Conservation (phyloP, 495 filamentous ascomycete species). For the Penicillium odoratum region DNA sequence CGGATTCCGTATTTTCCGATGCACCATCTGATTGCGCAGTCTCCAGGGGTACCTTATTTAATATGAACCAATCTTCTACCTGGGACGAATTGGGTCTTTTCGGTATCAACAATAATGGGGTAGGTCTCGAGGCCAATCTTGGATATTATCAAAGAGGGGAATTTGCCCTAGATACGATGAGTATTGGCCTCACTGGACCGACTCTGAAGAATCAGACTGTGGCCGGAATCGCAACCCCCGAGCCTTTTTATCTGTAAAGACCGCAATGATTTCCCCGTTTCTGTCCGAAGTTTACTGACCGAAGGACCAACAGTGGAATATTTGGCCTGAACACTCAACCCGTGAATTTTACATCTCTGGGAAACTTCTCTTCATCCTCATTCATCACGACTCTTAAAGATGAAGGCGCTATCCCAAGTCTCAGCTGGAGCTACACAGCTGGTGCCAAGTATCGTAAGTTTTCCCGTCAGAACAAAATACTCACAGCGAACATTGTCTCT, state of each 20-base stretch:
- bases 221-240: conserved; percentile 20
- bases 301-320: conserved; percentile 10
- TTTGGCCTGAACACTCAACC: conserved; percentile 23
- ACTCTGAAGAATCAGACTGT: conserved; percentile 22
- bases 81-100: conserved; percentile 20
- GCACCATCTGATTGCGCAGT: conserved; percentile 22
- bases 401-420: conserved; percentile 55
- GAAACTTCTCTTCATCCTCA: conserved; percentile 23
- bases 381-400: conserved; percentile 36
- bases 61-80: conserved; percentile 17
- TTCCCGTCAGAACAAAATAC: background rate
- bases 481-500: conserved; percentile 1
- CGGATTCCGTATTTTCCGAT: conserved; percentile 15
- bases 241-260: conserved; percentile 25
- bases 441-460: conserved; percentile 60
- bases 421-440: conserved; percentile 68
- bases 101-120: conserved; percentile 16
- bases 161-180: conserved; percentile 17
- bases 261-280: background rate
- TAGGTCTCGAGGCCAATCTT: conserved; percentile 24
- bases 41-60: conserved; percentile 21
- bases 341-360: conserved; percentile 19
- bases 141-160: conserved; percentile 19
- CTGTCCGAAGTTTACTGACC: conserved; percentile 3
- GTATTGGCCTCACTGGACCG: conserved; percentile 13